phyloP scores from a whole-genome alignment of 169 alveolate genomes.

The Plasmodium yoelii region DNA sequence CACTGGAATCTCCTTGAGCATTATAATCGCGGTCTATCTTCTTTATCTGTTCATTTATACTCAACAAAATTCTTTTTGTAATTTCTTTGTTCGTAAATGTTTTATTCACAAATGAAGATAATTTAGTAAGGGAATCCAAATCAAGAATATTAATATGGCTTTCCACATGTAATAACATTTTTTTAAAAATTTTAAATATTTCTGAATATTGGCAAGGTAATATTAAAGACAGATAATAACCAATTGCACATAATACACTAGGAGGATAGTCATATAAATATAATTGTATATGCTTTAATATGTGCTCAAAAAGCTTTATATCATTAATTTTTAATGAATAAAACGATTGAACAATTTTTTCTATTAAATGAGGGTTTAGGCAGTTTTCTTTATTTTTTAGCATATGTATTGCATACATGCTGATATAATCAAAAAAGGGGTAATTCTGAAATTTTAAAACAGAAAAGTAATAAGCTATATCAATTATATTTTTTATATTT shows the following conservation, averaged over 20 bases:
- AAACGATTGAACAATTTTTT: conserved; percentile 72
- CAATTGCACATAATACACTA: conserved; percentile 39
- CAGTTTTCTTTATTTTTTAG: conserved; percentile 23
- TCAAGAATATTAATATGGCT: conserved; percentile 9
- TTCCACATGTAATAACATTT: conserved; percentile 45
- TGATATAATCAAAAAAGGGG: conserved; percentile 70
- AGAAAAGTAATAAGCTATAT: conserved; percentile 78
- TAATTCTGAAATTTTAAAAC: conserved; percentile 78
- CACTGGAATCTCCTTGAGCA: too few species aligned
- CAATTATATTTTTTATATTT: conserved; percentile 9
- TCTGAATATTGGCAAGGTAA: conserved; percentile 62
- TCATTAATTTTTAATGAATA: conserved; percentile 81
- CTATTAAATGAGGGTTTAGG: conserved; percentile 72
- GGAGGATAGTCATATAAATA: conserved; percentile 74
- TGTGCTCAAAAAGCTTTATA: conserved; percentile 75
- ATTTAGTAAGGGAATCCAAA: conserved; percentile 57
- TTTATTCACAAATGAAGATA: conserved; percentile 77
- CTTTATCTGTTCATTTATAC: conserved; percentile 39
- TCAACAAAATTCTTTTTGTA: conserved; percentile 50
- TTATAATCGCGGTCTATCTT: conserved; percentile 11
- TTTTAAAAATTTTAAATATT: conserved; percentile 71
- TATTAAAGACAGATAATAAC: conserved; percentile 36
- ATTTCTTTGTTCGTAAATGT: conserved; percentile 8
- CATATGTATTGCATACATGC: conserved; percentile 62
- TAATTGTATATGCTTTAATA: conserved; percentile 48